Conservation (phyloP, 2,329 filamentous ascomycete genomes). For the Colletotrichum spaethianum region DNA sequence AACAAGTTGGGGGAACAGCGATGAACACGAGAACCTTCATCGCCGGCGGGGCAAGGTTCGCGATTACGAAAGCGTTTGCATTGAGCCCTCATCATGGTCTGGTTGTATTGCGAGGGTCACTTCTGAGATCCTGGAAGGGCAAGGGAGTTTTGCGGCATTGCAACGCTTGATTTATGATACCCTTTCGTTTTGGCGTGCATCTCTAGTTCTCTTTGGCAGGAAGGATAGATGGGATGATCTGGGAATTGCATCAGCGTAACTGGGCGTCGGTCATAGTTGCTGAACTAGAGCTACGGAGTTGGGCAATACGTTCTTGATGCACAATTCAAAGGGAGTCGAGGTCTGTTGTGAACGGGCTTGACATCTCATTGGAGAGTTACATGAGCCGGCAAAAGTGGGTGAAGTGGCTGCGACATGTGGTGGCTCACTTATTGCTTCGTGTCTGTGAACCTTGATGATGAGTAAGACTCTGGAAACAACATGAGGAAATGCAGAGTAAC, state of each 20-base stretch:
- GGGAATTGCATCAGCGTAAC: constrained; percentile 13
- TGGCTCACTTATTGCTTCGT: background rate
- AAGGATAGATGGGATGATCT: background rate
- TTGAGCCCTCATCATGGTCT: background rate
- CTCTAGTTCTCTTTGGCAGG: background rate
- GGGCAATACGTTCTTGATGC: background rate
- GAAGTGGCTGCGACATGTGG: background rate
- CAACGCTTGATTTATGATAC: constrained; percentile 25
- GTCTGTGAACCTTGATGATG: background rate
- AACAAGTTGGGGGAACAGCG: constrained; percentile 15
- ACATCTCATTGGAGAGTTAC: background rate
- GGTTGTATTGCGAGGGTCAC: background rate
- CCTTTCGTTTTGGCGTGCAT: constrained; percentile 19
- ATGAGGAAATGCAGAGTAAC: constrained; percentile 11
- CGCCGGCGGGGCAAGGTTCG: constrained; percentile 12
- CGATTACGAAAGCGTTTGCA: background rate
- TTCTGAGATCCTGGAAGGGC: constrained; percentile 2
- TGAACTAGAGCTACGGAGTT: background rate
- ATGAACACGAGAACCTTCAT: constrained; percentile 15
- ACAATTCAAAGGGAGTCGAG: background rate
- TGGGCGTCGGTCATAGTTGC: background rate
- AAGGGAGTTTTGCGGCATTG: constrained; percentile 8
- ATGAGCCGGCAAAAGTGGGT: background rate
- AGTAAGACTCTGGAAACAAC: background rate
- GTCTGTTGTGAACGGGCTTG: background rate